phyloP scores from a whole-genome alignment of 306 rosid genomes.

The Cucurbita maxima region DNA sequence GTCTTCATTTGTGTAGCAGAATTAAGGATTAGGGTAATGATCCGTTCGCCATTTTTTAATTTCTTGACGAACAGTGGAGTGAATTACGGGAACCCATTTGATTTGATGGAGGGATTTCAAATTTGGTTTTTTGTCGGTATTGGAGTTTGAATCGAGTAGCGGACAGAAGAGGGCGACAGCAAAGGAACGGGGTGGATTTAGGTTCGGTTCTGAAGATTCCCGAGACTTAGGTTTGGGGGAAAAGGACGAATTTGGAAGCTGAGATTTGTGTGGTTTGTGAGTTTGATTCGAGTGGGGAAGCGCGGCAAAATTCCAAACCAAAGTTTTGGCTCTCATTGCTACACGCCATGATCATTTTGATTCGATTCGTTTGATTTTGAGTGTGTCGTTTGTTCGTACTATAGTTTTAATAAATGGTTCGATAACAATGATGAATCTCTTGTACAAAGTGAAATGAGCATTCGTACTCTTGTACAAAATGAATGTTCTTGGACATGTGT shows the following conservation, averaged over 20 bases:
- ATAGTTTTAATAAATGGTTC: no score
- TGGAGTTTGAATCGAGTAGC: background rate
- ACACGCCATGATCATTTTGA: background rate
- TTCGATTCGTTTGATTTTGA: no score
- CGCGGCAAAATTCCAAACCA: slow-evolving; percentile 87
- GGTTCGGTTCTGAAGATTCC: slow-evolving; percentile 1
- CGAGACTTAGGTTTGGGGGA: slow-evolving; percentile 13
- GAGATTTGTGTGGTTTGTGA: slow-evolving; percentile 8
- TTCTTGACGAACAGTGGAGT: background rate
- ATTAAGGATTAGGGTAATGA: background rate
- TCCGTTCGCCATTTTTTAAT: background rate
- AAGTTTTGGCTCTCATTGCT: background rate
- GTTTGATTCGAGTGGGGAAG: slow-evolving; percentile 12
- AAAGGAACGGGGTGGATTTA: background rate
- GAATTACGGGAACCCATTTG: background rate
- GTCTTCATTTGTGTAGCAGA: background rate
- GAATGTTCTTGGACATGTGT: no score
- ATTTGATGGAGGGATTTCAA: background rate
- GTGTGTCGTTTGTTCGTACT: no score
- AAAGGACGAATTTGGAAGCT: slow-evolving; percentile 34
- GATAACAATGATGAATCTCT: no score
- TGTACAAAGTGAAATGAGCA: no score
- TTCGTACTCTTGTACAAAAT: no score
- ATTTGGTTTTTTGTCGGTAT: slow-evolving; percentile 7
- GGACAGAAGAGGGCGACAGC: background rate